Evolutionary conservation across 2,329 filamentous ascomycete species (phyloP), one percentile per base, ranked within the genome.

Genomic region (Trematosphaeria pertusa): DNA sequence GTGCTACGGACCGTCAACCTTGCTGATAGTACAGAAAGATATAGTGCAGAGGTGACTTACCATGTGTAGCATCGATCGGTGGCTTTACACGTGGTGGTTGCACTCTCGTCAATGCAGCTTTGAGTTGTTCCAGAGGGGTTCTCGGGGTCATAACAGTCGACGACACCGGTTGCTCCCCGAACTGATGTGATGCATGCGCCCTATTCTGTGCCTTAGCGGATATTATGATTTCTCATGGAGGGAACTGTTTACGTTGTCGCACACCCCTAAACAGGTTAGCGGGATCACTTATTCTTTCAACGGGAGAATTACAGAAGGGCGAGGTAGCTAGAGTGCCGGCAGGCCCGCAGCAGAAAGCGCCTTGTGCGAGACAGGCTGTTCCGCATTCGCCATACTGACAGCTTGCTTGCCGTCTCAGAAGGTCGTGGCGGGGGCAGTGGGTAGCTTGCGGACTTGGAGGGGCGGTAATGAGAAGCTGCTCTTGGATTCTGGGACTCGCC

Each of bases 21-120:
- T 17, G 31, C 26, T 28, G 4, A 14, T 37, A 24, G 10, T 19
- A 24, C n/a, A 15, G 28, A 28, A 31, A 22, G 19, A 26, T 24
- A 14, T 19, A n/a, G 17, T 8, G 19, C 34, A 31, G n/a, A n/a
- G n/a, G n/a, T n/a, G n/a, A n/a, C n/a, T n/a, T 14, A 50, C 47
- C 52, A 55, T 22, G 52, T 55, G 34, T 37, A 55, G 38, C 52
- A 55, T 22, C 52, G 30, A 42, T 55, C 52, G 4, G 52, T 55
- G 21, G 52, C 26, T 8, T 34, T 38, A 41, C 52, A 55, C 1
- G 44, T 43, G n/a, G 44, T 22, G 1, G 52, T 55, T n/a, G 41
- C 19, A 18, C 36, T 20, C 12, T 47, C 40, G 30, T 55, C 52
- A 8, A 52, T 38, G 22, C 48, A 54, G 10, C 43, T 46, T 28